phyloP scores from a whole-genome alignment of 768 basidiomycete genomes.

The Tylopilus plumbeoviolaceoides region DNA sequence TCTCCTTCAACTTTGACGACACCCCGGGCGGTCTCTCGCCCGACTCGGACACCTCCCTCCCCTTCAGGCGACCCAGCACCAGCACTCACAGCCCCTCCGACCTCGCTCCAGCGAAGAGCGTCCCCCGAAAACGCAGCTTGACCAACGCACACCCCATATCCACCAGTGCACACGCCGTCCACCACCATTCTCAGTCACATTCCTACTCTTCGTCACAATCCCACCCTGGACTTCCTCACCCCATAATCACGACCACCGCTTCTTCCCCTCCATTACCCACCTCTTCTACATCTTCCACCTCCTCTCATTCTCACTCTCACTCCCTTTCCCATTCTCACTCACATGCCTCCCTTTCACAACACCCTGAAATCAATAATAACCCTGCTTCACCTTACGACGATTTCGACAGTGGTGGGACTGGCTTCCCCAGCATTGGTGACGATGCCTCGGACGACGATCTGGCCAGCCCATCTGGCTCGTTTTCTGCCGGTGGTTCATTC shows the following conservation, averaged over 20 bases:
- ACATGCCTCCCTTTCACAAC: conserved; percentile 23
- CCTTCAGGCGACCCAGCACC: conserved; percentile 35
- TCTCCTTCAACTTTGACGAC: conserved; percentile 51
- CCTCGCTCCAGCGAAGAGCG: conserved; percentile 41
- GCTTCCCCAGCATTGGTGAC: conserved; percentile 17
- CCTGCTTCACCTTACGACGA: conserved; percentile 50
- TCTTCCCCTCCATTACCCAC: conserved; percentile 27
- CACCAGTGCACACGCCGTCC: conserved; percentile 12
- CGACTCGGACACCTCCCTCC: conserved; percentile 27
- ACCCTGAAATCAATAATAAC: conserved; percentile 26
- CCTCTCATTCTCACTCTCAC: conserved; percentile 20
- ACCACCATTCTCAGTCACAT: conserved; percentile 28
- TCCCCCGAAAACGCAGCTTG: conserved; percentile 68
- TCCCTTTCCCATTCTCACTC: conserved; percentile 21
- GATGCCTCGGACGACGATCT: conserved; percentile 27
- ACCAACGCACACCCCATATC: conserved; percentile 40
- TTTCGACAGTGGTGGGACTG: conserved; percentile 43
- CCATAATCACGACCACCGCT: conserved; percentile 31
- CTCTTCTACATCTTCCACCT: conserved; percentile 23
- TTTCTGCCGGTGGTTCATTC: conserved; percentile 5
- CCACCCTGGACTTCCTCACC: conserved; percentile 16
- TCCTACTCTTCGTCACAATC: conserved; percentile 17
- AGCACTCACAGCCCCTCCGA: conserved; percentile 44
- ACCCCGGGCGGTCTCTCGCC: conserved; percentile 26
- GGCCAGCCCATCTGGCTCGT: conserved; percentile 16